Percentiles rank a stretch among this genome's conserved stretches.
These are phyloP conservation scores for Ceratobasidium sp. DNA, from an alignment of 1,284 basidiomycete species.

Conservation along the genomic window DNA sequence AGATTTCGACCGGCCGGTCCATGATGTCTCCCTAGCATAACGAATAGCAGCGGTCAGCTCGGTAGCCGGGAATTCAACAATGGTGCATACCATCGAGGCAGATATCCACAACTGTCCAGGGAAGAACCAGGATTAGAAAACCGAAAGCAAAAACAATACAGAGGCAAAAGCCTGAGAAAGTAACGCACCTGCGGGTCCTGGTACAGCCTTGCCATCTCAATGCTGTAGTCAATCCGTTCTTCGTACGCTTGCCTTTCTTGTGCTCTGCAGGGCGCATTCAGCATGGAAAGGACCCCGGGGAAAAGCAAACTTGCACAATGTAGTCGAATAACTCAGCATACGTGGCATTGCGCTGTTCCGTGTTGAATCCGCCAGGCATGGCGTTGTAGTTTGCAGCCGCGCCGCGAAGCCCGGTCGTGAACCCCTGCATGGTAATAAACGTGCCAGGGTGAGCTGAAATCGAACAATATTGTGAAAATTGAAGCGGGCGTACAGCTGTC, in stretches of 20 bases:
- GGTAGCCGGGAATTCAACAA: neutral
- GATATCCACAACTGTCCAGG: slow-evolving; percentile 39
- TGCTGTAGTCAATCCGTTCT: neutral
- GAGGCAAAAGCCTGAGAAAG: neutral
- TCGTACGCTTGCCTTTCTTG: slow-evolving; percentile 34
- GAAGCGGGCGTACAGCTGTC: slow-evolving; percentile 20
- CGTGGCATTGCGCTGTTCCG: slow-evolving; percentile 35
- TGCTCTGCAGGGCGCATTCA: neutral
- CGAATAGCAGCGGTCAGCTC: neutral
- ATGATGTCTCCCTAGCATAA: slow-evolving; percentile 28
- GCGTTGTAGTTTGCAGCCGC: slow-evolving; percentile 36
- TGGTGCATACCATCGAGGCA: slow-evolving; percentile 31
- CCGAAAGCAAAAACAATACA: neutral
- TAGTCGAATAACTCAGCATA: slow-evolving; percentile 42
- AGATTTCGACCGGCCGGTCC: slow-evolving; percentile 39
- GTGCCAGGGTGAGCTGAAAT: neutral
- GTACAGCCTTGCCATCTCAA: slow-evolving; percentile 13
- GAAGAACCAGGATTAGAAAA: neutral
- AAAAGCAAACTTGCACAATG: slow-evolving; percentile 21
- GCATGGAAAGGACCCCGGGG: neutral
- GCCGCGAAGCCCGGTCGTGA: slow-evolving; percentile 35
- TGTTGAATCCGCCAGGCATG: slow-evolving; percentile 37
- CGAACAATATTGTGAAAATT: neutral
- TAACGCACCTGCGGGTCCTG: slow-evolving; percentile 38
- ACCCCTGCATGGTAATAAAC: neutral